Percentiles rank a stretch among this genome's conserved stretches.
Evolutionary conservation across 169 alveolate genomes (phyloP).

Genomic region (Theileria sp.): DNA sequence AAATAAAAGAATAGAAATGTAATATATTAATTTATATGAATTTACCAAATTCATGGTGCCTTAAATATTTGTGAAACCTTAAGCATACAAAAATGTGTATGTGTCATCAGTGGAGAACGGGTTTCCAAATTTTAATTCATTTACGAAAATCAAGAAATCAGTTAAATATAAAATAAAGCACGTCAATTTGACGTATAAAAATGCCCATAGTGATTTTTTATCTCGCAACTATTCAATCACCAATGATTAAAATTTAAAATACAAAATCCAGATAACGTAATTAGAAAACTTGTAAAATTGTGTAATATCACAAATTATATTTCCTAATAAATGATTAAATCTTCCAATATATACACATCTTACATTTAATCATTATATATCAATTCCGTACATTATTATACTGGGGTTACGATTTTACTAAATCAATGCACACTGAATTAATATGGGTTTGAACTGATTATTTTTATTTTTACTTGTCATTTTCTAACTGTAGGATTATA

Average conservation of each 20-base stretch:
- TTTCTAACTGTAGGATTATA: background rate
- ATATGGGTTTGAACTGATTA: background rate
- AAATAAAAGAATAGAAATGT: background rate
- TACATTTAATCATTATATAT: background rate
- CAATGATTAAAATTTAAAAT: background rate
- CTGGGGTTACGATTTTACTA: constrained; percentile 1
- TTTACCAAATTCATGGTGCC: background rate
- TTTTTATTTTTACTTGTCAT: no score
- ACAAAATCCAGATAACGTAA: background rate
- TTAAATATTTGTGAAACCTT: background rate
- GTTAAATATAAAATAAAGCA: background rate
- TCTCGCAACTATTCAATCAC: background rate
- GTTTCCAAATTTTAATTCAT: background rate
- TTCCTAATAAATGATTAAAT: background rate
- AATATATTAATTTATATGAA: background rate
- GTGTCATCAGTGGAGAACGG: background rate
- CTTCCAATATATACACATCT: background rate
- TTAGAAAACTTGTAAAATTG: background rate
- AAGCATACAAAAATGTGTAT: constrained; percentile 6
- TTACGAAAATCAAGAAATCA: background rate
- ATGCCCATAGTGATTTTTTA: background rate
- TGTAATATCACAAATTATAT: background rate
- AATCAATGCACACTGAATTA: constrained; percentile 3
- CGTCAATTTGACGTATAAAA: background rate
- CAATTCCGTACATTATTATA: background rate